Conservation (phyloP, 179 eudicot species). For the Silene coronaria region DNA sequence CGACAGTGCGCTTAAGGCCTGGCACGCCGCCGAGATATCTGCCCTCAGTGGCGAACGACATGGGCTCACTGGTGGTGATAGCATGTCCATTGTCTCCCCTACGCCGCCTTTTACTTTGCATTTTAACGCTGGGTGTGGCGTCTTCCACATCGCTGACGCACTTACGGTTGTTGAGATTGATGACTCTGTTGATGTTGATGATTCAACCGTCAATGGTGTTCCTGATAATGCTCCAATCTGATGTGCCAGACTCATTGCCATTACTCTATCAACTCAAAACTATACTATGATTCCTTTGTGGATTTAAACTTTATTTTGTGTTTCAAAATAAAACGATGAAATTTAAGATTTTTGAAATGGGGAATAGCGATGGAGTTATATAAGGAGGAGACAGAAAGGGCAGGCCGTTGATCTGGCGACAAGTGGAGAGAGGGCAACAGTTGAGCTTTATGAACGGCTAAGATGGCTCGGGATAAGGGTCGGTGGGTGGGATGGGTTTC, state of each 20-base stretch:
- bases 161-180: slow-evolving; percentile 24
- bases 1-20: slow-evolving; percentile 21
- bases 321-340: no score
- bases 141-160: slow-evolving; percentile 54
- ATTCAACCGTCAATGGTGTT: slow-evolving; percentile 29
- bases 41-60: slow-evolving; percentile 38
- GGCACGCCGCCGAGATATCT: slow-evolving; percentile 26
- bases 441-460: not conserved
- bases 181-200: slow-evolving; percentile 2
- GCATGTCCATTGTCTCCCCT: slow-evolving; percentile 2
- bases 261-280: no score
- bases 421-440: slow-evolving; percentile 12
- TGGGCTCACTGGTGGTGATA: slow-evolving; percentile 38
- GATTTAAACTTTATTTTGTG: no score
- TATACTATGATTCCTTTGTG: no score
- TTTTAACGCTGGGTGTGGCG: slow-evolving; percentile 22
- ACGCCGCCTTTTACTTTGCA: slow-evolving; percentile 14
- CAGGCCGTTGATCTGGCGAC: slow-evolving; percentile 14
- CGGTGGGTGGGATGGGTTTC: slow-evolving; percentile 13
- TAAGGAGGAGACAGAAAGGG: not conserved
- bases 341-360: not conserved
- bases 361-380: not conserved
- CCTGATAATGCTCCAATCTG: slow-evolving; percentile 64
- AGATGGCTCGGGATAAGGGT: slow-evolving; percentile 9
- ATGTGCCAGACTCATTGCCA: slow-evolving; percentile 61